Conservation (phyloP, 2,329 filamentous ascomycete genomes). For the Cladosporium sp. region DNA sequence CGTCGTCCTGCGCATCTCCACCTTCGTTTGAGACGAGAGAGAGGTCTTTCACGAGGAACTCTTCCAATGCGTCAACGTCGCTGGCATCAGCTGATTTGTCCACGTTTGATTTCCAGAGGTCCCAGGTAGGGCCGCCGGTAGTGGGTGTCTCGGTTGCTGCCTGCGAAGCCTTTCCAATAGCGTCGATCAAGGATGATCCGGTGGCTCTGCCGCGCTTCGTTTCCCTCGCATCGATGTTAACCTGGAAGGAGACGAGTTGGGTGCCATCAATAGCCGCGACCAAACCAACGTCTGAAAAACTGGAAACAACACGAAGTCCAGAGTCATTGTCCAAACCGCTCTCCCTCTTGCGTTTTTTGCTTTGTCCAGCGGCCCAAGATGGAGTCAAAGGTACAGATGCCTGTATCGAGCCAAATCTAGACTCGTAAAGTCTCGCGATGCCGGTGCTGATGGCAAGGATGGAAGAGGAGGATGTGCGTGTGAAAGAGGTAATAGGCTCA, state of each 20-base stretch:
- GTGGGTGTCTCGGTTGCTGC: not conserved
- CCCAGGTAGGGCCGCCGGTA: constrained; percentile 14
- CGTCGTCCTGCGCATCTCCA: constrained; percentile 8
- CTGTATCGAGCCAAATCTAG: constrained; percentile 56
- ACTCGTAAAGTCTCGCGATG: constrained; percentile 61
- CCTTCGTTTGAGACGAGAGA: constrained; percentile 13
- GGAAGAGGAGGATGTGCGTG: constrained; percentile 62
- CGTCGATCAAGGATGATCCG: constrained; percentile 48
- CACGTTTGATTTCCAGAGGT: constrained; percentile 26
- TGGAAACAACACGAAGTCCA: constrained; percentile 34
- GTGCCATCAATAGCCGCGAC: constrained; percentile 61
- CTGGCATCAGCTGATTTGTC: constrained; percentile 20
- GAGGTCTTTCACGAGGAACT: constrained; percentile 25
- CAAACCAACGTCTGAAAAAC: constrained; percentile 62
- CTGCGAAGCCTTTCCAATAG: constrained; percentile 57
- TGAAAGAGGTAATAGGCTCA: constrained; percentile 55
- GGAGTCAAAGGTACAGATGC: constrained; percentile 31
- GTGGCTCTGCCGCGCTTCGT: constrained; percentile 33
- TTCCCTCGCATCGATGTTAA: constrained; percentile 28
- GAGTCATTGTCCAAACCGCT: constrained; percentile 11
- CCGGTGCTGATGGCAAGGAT: constrained; percentile 57
- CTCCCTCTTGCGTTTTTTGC: constrained; percentile 16
- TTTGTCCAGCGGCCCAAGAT: not conserved
- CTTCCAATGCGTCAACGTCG: constrained; percentile 25
- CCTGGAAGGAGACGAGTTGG: constrained; percentile 62